Evolutionary conservation across 2,329 filamentous ascomycete genomes (phyloP).

Genomic region (Neurospora crassa): DNA sequence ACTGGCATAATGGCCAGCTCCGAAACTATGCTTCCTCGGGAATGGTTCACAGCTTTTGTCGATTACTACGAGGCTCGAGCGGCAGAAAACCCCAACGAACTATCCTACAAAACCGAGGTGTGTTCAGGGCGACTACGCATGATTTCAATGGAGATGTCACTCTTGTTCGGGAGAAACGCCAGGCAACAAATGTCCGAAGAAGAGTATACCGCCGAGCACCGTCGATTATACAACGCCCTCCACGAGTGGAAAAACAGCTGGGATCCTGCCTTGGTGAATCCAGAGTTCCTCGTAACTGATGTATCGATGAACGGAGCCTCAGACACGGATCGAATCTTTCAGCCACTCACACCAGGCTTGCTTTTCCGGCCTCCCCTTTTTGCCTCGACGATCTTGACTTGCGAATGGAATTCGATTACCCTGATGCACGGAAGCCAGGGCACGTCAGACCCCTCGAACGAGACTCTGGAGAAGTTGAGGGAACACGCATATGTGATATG

Average conservation of each 20-base stretch:
- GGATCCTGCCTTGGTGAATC: constrained; percentile 51
- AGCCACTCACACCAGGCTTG: constrained; percentile 61
- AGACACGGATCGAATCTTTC: constrained; percentile 57
- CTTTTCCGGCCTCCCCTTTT: constrained; percentile 64
- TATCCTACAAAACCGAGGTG: constrained; percentile 58
- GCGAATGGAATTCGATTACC: constrained; percentile 70
- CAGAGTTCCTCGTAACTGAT: constrained; percentile 51
- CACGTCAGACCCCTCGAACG: constrained; percentile 42
- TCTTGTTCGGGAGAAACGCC: constrained; percentile 61
- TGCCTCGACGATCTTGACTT: constrained; percentile 61
- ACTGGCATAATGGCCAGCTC: constrained; percentile 75
- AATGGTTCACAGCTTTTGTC: constrained; percentile 65
- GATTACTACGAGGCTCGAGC: constrained; percentile 53
- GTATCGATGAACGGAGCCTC: constrained; percentile 46
- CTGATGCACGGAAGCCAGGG: constrained; percentile 75
- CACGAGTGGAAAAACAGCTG: constrained; percentile 43
- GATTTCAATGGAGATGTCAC: constrained; percentile 70
- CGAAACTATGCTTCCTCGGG: constrained; percentile 59
- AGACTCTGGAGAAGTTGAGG: constrained; percentile 43
- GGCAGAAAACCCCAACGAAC: constrained; percentile 47
- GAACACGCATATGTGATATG: constrained; percentile 60
- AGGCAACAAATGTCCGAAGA: constrained; percentile 54
- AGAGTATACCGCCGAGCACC: constrained; percentile 55
- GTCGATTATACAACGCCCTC: constrained; percentile 38
- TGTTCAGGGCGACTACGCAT: constrained; percentile 58